A percentile compares a stretch with the other conserved stretches of the same genome.
Evolutionary conservation across 192 early-diverging fungal genomes (phyloP).

Genomic region (Geranomyces variabilis): DNA sequence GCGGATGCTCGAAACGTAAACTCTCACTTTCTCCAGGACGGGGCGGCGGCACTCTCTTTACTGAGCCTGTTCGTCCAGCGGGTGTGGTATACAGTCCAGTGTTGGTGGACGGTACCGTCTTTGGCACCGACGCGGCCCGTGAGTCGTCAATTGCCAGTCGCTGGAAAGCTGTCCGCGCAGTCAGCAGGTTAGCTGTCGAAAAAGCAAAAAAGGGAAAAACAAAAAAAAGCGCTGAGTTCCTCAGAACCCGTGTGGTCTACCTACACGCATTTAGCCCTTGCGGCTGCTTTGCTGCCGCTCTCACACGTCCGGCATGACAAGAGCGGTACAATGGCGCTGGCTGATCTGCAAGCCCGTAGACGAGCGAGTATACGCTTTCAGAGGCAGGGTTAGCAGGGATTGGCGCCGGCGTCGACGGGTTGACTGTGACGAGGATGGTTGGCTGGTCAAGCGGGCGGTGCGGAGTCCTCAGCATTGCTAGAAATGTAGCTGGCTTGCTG

Average conservation of each 20-base stretch:
- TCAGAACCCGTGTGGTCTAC: neutral
- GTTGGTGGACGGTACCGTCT: neutral
- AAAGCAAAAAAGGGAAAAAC: neutral
- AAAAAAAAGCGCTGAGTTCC: neutral
- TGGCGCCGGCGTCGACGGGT: neutral
- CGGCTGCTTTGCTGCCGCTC: slow-evolving; percentile 1
- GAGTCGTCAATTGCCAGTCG: neutral
- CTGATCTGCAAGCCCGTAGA: slow-evolving; percentile 1
- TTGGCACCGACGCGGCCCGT: neutral
- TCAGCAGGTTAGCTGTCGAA: neutral
- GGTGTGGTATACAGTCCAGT: slow-evolving; percentile 2
- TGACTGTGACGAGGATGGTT: neutral
- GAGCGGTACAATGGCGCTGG: neutral
- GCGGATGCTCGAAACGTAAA: neutral
- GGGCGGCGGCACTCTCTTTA: slow-evolving; percentile 1
- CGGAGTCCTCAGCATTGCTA: neutral
- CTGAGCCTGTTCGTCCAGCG: slow-evolving; percentile 6
- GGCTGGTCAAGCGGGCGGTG: neutral
- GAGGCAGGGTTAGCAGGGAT: neutral
- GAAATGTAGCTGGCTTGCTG: too few relatives aligned
- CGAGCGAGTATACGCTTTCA: slow-evolving; percentile 16
- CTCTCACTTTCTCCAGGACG: neutral
- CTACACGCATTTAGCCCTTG: neutral
- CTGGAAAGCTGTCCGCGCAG: neutral
- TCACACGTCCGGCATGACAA: slow-evolving; percentile 6